Evolutionary conservation across 495 filamentous ascomycete genomes (phyloP).

Genomic region (Daldinia grandis): DNA sequence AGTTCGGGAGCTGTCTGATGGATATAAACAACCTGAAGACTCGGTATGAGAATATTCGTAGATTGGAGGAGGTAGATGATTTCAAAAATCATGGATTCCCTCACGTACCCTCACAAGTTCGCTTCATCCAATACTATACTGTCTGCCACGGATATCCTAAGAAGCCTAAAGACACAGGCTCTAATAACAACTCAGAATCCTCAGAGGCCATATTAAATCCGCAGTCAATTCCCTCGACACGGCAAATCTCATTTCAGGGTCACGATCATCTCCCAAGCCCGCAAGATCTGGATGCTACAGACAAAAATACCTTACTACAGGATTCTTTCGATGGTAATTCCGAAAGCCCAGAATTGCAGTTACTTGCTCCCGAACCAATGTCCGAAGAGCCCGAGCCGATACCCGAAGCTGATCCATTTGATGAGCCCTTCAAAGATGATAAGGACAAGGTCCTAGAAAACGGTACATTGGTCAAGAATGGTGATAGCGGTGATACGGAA

Average conservation of each 20-base stretch:
- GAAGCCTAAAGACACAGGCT: constrained; percentile 43
- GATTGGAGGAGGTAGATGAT: constrained; percentile 72
- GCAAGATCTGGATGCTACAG: not conserved
- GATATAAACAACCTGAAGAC: constrained; percentile 74
- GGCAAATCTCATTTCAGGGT: constrained; percentile 57
- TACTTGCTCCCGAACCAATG: constrained; percentile 43
- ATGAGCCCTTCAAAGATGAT: not conserved
- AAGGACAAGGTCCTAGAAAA: not conserved
- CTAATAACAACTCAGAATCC: constrained; percentile 36
- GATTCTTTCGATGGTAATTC: constrained; percentile 15
- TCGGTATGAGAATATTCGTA: constrained; percentile 72
- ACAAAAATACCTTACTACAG: constrained; percentile 3
- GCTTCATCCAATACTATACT: constrained; percentile 93
- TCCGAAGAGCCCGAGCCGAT: constrained; percentile 25
- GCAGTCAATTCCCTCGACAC: constrained; percentile 40
- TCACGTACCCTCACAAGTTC: constrained; percentile 56
- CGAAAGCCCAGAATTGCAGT: constrained; percentile 24
- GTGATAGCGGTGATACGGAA: not conserved
- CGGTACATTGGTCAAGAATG: not conserved
- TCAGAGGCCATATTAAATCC: not conserved
- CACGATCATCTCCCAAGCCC: constrained; percentile 40
- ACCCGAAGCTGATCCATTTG: not conserved
- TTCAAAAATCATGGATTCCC: constrained; percentile 32
- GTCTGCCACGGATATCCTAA: constrained; percentile 75
- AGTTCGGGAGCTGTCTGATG: constrained; percentile 82